Conservation (phyloP, 2,329 filamentous ascomycete species). For the Byssoonygena ceratinophila region DNA sequence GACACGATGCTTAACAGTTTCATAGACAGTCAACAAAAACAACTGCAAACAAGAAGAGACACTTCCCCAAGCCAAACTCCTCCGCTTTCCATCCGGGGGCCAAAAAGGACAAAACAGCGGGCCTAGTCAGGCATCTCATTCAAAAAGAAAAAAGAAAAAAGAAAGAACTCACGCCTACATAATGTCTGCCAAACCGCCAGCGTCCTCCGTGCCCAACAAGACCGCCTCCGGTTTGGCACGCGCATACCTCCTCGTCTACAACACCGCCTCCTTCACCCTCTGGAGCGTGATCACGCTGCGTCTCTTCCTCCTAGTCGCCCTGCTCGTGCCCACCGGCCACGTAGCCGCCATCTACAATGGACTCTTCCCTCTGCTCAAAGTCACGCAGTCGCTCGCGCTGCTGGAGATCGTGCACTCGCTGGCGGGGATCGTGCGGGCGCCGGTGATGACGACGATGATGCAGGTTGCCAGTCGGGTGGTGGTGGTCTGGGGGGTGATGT, state of each 20-base stretch:
- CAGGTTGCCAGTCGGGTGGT: constrained; percentile 81
- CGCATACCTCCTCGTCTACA: constrained; percentile 73
- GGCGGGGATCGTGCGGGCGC: constrained; percentile 71
- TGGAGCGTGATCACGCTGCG: constrained; percentile 70
- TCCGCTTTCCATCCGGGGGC: too few relatives aligned
- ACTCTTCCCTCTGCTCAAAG: constrained; percentile 36
- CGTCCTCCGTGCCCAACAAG: not conserved
- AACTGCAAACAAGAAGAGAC: not conserved
- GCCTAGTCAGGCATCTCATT: too few relatives aligned
- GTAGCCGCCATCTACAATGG: constrained; percentile 38
- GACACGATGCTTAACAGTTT: not conserved
- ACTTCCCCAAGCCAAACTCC: not conserved
- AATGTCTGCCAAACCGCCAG: constrained; percentile 1
- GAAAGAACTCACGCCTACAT: not conserved
- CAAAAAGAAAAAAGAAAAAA: not conserved
- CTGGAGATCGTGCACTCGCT: constrained; percentile 77
- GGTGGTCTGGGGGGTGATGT: constrained; percentile 76
- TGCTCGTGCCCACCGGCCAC: constrained; percentile 33
- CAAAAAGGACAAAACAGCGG: too few relatives aligned
- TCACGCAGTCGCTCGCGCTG: constrained; percentile 71
- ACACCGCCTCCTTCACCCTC: constrained; percentile 61
- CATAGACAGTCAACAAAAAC: not conserved
- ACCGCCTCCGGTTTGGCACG: constrained; percentile 8
- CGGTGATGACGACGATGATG: constrained; percentile 73
- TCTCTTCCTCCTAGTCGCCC: constrained; percentile 47